phyloP scores from a whole-genome alignment of 306 rosid genomes.

The Styphnolobium japonicum region DNA sequence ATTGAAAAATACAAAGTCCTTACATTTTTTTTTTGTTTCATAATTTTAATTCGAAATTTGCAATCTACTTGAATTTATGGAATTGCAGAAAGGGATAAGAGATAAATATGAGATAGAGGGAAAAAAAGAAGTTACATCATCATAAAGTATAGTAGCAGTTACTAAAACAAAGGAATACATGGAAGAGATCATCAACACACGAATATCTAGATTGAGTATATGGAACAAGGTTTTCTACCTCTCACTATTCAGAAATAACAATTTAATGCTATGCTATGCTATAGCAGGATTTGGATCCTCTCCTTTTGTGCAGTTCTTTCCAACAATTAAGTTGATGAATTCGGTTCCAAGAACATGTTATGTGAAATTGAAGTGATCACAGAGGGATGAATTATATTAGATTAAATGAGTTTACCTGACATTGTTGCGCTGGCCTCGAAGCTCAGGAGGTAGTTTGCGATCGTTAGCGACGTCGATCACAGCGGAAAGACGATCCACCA shows the following conservation, averaged over 20 bases:
- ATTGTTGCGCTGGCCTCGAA: slow-evolving; percentile 80
- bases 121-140: neutral
- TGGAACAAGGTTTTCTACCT: too few relatives aligned
- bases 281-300: too few relatives aligned
- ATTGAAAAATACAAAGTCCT: neutral
- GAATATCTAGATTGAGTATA: too few relatives aligned
- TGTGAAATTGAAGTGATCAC: neutral
- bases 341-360: neutral
- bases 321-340: too few relatives aligned
- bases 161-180: neutral
- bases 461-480: slow-evolving; percentile 80
- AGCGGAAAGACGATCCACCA: slow-evolving; percentile 61
- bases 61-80: neutral
- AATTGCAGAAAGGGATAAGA: neutral
- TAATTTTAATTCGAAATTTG: neutral
- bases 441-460: slow-evolving; percentile 79
- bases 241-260: too few relatives aligned
- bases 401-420: slow-evolving; percentile 52
- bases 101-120: neutral
- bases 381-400: too few relatives aligned
- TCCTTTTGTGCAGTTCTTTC: too few relatives aligned
- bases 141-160: neutral
- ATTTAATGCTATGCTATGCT: too few relatives aligned
- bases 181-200: neutral
- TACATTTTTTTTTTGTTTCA: neutral